Evolutionary conservation across 2,329 filamentous ascomycete species (phyloP).

Genomic region (Bimuria novae-zelandiae): DNA sequence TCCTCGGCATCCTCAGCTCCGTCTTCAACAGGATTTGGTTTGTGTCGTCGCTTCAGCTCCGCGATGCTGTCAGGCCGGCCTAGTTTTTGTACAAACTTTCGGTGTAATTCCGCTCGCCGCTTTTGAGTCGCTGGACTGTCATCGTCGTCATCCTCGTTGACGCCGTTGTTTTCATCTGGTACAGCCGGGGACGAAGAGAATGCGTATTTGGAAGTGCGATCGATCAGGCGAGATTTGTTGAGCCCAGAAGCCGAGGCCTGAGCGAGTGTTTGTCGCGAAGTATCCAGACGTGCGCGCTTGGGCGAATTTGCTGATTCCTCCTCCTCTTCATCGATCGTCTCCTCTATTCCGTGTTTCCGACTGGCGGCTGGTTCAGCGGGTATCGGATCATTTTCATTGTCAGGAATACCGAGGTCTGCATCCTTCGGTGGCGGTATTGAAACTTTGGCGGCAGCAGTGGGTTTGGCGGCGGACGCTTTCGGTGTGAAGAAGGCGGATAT

Average conservation of each 20-base stretch:
- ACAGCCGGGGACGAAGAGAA: conserved; percentile 58
- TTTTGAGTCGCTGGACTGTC: conserved; percentile 60
- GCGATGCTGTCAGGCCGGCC: conserved; percentile 82
- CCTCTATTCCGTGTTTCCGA: conserved; percentile 42
- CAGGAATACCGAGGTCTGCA: conserved; percentile 9
- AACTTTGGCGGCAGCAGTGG: conserved; percentile 17
- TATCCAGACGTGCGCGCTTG: conserved; percentile 45
- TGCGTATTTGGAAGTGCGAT: conserved; percentile 62
- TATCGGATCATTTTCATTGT: conserved; percentile 20
- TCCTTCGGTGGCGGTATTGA: conserved; percentile 26
- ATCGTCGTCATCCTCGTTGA: conserved; percentile 44
- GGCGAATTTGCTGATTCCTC: conserved; percentile 31
- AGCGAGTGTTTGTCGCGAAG: conserved; percentile 27
- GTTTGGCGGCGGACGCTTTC: conserved; percentile 43
- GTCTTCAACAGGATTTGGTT: conserved; percentile 46
- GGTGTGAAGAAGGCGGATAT: conserved; percentile 83
- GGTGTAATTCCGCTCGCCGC: conserved; percentile 74
- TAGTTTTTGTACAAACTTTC: conserved; percentile 86
- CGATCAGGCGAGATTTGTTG: conserved; percentile 36
- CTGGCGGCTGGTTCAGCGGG: conserved; percentile 14
- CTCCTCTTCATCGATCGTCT: conserved; percentile 43
- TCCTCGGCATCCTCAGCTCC: conserved; percentile 59
- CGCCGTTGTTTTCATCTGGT: conserved; percentile 40
- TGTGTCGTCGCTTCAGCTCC: conserved; percentile 66
- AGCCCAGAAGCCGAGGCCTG: conserved; percentile 27